Evolutionary conservation across 352 stramenopile genomes (phyloP).

Genomic region (Globisporangium spiculum): DNA sequence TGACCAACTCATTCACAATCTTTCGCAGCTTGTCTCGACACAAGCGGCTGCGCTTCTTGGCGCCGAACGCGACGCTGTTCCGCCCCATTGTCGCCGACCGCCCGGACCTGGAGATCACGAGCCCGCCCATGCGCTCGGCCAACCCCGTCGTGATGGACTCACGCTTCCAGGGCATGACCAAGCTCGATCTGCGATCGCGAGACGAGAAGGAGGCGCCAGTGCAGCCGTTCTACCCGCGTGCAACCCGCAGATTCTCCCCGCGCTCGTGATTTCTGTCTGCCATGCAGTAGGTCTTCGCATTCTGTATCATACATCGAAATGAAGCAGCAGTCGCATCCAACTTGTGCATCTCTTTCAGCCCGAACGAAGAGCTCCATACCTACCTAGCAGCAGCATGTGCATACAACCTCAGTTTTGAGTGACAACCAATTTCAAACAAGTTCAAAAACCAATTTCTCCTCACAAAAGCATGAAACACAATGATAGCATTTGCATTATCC

Average conservation of each 20-base stretch:
- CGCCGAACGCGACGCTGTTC: constrained; percentile 6
- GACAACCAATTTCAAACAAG: constrained; percentile 4
- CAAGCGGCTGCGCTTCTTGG: constrained; percentile 9
- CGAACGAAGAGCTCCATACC: background rate
- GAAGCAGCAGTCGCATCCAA: background rate
- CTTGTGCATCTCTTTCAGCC: background rate
- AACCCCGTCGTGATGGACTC: constrained; percentile 26
- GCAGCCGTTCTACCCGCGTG: constrained; percentile 16
- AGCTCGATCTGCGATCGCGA: background rate
- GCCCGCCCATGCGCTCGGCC: constrained; percentile 17
- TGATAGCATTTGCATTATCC: background rate
- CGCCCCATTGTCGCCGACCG: constrained; percentile 21
- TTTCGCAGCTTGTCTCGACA: constrained; percentile 10
- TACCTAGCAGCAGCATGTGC: background rate
- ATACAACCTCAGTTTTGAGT: constrained; percentile 6
- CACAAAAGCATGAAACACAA: constrained; percentile 5
- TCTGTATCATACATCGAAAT: constrained; percentile 3
- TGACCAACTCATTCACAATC: background rate
- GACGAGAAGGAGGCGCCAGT: constrained; percentile 4
- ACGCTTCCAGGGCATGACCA: constrained; percentile 20
- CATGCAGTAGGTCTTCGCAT: background rate
- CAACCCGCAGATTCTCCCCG: background rate
- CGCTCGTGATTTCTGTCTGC: background rate
- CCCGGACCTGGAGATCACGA: constrained; percentile 21
- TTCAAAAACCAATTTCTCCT: background rate